phyloP scores from a whole-genome alignment of 208 protist species.

The Herpetomonas samuelpessoai region DNA sequence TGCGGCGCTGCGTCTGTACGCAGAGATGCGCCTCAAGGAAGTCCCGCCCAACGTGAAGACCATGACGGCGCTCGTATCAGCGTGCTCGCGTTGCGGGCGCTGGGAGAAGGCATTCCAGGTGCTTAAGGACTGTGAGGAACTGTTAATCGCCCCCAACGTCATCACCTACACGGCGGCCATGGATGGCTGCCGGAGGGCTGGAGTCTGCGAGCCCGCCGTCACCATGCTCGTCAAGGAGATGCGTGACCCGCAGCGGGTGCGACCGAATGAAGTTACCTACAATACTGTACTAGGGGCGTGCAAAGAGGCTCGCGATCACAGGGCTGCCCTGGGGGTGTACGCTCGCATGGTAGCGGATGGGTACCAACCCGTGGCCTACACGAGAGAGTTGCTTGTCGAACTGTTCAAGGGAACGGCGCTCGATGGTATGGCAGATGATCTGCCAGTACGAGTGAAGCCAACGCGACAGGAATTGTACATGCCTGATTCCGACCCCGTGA shows the following conservation, averaged over 20 bases:
- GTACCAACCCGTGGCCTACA: constrained; percentile 74
- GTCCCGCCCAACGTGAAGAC: constrained; percentile 80
- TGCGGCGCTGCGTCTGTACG: constrained; percentile 63
- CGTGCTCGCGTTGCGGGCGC: constrained; percentile 52
- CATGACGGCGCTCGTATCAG: constrained; percentile 68
- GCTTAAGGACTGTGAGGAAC: constrained; percentile 70
- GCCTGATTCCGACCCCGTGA: constrained; percentile 78
- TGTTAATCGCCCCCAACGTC: constrained; percentile 82
- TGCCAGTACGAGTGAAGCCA: constrained; percentile 46
- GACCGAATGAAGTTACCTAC: constrained; percentile 86
- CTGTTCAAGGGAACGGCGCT: constrained; percentile 53
- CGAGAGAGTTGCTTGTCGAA: constrained; percentile 40
- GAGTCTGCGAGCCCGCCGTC: constrained; percentile 60
- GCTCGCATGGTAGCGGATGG: constrained; percentile 78
- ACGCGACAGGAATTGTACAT: constrained; percentile 33
- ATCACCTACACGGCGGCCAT: constrained; percentile 89
- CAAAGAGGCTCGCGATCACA: constrained; percentile 37
- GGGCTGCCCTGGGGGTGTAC: constrained; percentile 61
- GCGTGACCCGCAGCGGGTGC: constrained; percentile 42
- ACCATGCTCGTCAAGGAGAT: constrained; percentile 53
- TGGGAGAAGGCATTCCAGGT: constrained; percentile 77
- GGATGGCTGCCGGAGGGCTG: constrained; percentile 78
- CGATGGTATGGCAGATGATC: constrained; percentile 59
- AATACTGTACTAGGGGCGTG: constrained; percentile 81
- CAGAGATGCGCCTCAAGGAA: constrained; percentile 68